These are phyloP conservation scores for Candida namnaoensis DNA, from an alignment of 805 yeast genomes.

Conservation along the genomic window DNA sequence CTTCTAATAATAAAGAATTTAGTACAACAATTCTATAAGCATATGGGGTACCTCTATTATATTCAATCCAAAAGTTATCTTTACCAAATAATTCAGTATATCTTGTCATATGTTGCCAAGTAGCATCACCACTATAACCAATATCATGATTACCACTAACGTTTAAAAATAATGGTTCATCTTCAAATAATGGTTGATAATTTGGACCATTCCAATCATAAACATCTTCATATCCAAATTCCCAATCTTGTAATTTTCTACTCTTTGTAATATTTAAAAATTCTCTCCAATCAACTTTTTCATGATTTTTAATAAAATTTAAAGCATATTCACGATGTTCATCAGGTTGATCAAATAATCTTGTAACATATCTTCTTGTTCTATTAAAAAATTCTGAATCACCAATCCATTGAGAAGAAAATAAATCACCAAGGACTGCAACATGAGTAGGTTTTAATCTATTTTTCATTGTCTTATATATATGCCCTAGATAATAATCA, in stretches of 20 bases:
- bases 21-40: conserved; percentile 90
- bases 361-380: conserved; percentile 62
- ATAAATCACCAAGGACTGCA: conserved; percentile 86
- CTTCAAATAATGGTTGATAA: conserved; percentile 19
- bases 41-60: conserved; percentile 49
- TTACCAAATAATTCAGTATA: conserved; percentile 70
- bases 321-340: conserved; percentile 40
- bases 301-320: conserved; percentile 38
- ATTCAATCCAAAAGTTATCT: conserved; percentile 75
- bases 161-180: conserved; percentile 67
- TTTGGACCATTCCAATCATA: conserved; percentile 54
- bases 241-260: conserved; percentile 24
- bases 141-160: conserved; percentile 94
- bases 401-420: conserved; percentile 91
- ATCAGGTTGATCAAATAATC: conserved; percentile 54
- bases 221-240: conserved; percentile 48
- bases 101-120: conserved; percentile 83
- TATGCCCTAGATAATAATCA: conserved; percentile 83
- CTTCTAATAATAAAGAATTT: conserved; percentile 78
- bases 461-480: conserved; percentile 54
- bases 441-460: conserved; percentile 71
- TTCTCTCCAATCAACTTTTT: conserved; percentile 45
- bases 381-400: conserved; percentile 82
- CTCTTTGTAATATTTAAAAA: conserved; percentile 27
- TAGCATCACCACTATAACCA: conserved; percentile 92